Conservation (phyloP, 2,329 filamentous ascomycete species). For the Talaromyces islandicus region DNA sequence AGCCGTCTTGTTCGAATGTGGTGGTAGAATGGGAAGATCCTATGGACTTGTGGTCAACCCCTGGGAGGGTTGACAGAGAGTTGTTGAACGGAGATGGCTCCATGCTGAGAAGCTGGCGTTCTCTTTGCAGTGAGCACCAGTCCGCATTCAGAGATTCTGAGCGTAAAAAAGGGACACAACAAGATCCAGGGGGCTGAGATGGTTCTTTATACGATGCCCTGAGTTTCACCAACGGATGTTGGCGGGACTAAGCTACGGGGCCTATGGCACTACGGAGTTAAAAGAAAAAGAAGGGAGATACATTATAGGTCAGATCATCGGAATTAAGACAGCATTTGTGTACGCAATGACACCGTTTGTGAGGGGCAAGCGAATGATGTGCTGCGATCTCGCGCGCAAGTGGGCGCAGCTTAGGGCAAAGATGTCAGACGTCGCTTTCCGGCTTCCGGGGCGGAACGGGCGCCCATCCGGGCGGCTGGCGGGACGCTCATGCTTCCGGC, state of each 20-base stretch:
- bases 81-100: not conserved
- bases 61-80: not conserved
- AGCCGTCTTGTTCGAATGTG: not conserved
- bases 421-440: not conserved
- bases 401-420: not conserved
- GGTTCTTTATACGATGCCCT: not conserved
- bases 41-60: not conserved
- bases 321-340: not conserved
- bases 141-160: not conserved
- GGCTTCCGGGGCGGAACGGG: not conserved
- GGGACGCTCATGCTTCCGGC: not conserved
- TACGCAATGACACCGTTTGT: not conserved
- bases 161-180: not conserved
- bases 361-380: not conserved
- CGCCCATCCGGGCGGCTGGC: not conserved
- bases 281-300: not conserved
- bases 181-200: not conserved
- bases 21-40: not conserved
- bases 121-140: not conserved
- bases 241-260: not conserved
- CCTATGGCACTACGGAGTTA: not conserved
- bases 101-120: not conserved
- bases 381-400: not conserved
- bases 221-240: not conserved
- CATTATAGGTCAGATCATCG: not conserved